Evolutionary conservation across 2,329 filamentous ascomycete species (phyloP).

Genomic region (Fusarium domesticum): DNA sequence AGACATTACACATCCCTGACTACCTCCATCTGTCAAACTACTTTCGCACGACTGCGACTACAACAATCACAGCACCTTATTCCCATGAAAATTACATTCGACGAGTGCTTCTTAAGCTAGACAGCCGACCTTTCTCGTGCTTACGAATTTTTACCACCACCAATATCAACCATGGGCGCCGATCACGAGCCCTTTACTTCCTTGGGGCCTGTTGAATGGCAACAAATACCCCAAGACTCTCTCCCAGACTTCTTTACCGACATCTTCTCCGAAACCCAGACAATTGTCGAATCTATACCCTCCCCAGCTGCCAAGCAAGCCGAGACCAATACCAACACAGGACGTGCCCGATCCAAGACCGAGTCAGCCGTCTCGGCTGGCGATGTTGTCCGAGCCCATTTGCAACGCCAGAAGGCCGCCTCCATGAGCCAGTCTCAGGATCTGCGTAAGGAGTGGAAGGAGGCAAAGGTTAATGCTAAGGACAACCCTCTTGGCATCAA

Average conservation of each 20-base stretch:
- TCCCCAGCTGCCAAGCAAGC: constrained; percentile 28
- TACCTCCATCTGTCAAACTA: too few relatives aligned
- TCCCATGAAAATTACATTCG: background rate
- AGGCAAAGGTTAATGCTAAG: constrained; percentile 66
- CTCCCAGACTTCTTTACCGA: constrained; percentile 53
- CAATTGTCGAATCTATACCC: constrained; percentile 75
- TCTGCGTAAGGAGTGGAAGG: constrained; percentile 84
- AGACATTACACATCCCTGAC: too few relatives aligned
- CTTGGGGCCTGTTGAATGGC: constrained; percentile 55
- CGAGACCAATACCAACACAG: constrained; percentile 42
- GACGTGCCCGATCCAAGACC: constrained; percentile 53
- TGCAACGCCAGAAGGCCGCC: constrained; percentile 41
- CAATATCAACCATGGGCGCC: constrained; percentile 44
- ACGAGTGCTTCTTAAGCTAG: background rate
- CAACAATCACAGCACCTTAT: too few relatives aligned
- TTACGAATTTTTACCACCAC: constrained; percentile 1
- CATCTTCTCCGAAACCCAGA: constrained; percentile 65
- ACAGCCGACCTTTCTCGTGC: background rate
- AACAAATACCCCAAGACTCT: constrained; percentile 43
- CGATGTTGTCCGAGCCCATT: constrained; percentile 49
- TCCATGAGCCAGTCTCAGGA: constrained; percentile 48
- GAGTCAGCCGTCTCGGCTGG: constrained; percentile 51
- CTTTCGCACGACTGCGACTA: too few relatives aligned
- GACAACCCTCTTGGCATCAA: constrained; percentile 74
- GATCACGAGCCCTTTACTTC: constrained; percentile 58